A percentile compares a stretch with the other conserved stretches of the same genome.
Conservation (phyloP, 257 asterid species). For the Primulina eburnea region DNA sequence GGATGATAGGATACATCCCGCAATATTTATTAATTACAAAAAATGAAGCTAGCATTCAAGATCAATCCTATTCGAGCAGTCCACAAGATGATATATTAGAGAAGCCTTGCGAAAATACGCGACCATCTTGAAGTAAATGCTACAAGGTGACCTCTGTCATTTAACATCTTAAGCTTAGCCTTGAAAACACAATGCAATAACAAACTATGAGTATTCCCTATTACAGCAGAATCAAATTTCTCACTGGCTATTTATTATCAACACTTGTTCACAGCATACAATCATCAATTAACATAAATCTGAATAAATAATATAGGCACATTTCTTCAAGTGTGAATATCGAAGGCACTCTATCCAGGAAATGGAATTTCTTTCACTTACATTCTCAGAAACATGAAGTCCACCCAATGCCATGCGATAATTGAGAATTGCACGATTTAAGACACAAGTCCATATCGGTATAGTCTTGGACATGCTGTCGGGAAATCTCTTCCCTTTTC, state of each 20-base stretch:
- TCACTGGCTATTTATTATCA: background rate
- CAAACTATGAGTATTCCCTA: background rate
- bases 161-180: background rate
- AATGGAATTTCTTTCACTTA: constrained; percentile 29
- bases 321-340: background rate
- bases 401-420: constrained; percentile 28
- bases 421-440: constrained; percentile 70
- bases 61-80: background rate
- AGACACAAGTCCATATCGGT: constrained; percentile 94
- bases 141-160: background rate
- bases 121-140: background rate
- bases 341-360: constrained; percentile 13
- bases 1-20: too few relatives aligned
- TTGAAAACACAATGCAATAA: background rate
- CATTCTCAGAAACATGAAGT: constrained; percentile 30
- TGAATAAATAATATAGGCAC: constrained; percentile 11
- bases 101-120: background rate
- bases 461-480: constrained; percentile 99
- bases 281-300: background rate
- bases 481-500: constrained; percentile 95
- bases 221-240: background rate
- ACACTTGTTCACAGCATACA: too few relatives aligned
- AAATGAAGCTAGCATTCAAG: background rate
- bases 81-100: background rate
- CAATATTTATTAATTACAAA: too few relatives aligned